Conservation (phyloP, 2,329 filamentous ascomycete genomes). For the Blastomyces gilchristii region DNA sequence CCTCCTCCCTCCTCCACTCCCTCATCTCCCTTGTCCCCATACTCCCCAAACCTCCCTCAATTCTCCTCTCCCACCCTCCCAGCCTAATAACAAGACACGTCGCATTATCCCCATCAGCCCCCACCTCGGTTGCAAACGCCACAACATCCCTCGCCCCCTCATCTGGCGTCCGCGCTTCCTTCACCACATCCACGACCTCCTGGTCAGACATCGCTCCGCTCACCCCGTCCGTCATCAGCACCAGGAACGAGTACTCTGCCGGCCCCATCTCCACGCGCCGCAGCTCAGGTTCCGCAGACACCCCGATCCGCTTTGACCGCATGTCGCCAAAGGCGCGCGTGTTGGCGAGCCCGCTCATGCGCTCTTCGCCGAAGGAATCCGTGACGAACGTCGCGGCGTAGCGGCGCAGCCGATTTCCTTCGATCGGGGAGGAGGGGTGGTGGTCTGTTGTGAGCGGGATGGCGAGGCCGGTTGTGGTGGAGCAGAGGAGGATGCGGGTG, state of each 20-base stretch:
- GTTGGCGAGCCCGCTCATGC: constrained; percentile 86
- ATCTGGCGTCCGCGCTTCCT: constrained; percentile 85
- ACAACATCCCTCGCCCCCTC: constrained; percentile 71
- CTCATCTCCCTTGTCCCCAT: constrained; percentile 86
- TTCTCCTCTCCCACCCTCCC: constrained; percentile 53
- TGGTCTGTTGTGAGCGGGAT: constrained; percentile 81
- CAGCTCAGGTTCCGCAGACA: constrained; percentile 88
- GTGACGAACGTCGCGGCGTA: constrained; percentile 83
- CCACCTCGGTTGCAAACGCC: constrained; percentile 79
- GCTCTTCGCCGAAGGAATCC: constrained; percentile 94
- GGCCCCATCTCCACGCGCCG: constrained; percentile 66
- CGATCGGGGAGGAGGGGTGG: constrained; percentile 76
- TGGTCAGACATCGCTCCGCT: constrained; percentile 79
- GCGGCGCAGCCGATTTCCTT: constrained; percentile 71
- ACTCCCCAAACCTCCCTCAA: constrained; percentile 77
- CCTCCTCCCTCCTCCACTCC: constrained; percentile 71
- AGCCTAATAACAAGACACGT: constrained; percentile 53
- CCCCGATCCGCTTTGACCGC: constrained; percentile 79
- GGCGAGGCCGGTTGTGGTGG: constrained; percentile 69
- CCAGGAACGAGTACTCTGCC: constrained; percentile 80
- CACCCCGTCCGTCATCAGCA: constrained; percentile 80
- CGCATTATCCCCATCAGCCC: constrained; percentile 52
- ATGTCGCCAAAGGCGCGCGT: constrained; percentile 92
- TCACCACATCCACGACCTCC: constrained; percentile 91
- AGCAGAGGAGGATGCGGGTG: constrained; percentile 80